Base-by-base conservation (phyloP, 2,329 filamentous ascomycete genomes). In the Cylindrodendrum hubeiense region DNA sequence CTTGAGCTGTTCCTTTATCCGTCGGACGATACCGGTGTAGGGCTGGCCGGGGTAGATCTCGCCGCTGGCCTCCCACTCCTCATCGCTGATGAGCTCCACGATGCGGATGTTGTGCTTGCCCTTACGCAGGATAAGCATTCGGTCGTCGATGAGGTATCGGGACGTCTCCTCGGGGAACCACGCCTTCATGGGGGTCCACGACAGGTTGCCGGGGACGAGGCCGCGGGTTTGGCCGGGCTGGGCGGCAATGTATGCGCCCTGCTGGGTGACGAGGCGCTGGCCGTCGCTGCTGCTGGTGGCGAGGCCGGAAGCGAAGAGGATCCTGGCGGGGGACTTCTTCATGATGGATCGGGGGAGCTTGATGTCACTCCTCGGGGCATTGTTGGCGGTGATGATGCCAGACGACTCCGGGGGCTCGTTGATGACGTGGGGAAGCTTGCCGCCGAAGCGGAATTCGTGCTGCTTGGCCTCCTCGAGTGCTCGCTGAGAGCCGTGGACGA, bases 401-500 rank as follows among this genome's bases (percentile, higher is more conserved):
- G 67, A 73, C 9, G 74, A 67, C 12, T 57, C 26, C 3, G 59
- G 33, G 8, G 79, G 79, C 26, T 78, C 77, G 17, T 76, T 79
- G 47, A 74, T 50, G 43, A 77, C 69, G 15, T 41, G 46, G 15
- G 77, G 79, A 30, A 79, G 69, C 60, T 77, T 69, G 13, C 76
- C 74, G 24, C 79, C 78, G 71, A 88, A 89, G 63, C 88, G 77
- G 52, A 82, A 78, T 52, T 76, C 77, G 74, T 91, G 89, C 67
- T 85, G 81, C 30, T 79, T 63, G 63, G 90, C 88, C 7, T 93
- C 90, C 22, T 86, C 82, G 15, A 87, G 77, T 0, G 95, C 94
- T 66, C 87, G 86, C 8, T 85, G 74, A 0, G 83, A 77, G 15
- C 95, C 93, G 75, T 98, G 94, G 1, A 94, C 87, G 2, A 99